Evolutionary conservation across 2,329 filamentous ascomycete genomes (phyloP).

Genomic region (Orbilia ellipsospora): DNA sequence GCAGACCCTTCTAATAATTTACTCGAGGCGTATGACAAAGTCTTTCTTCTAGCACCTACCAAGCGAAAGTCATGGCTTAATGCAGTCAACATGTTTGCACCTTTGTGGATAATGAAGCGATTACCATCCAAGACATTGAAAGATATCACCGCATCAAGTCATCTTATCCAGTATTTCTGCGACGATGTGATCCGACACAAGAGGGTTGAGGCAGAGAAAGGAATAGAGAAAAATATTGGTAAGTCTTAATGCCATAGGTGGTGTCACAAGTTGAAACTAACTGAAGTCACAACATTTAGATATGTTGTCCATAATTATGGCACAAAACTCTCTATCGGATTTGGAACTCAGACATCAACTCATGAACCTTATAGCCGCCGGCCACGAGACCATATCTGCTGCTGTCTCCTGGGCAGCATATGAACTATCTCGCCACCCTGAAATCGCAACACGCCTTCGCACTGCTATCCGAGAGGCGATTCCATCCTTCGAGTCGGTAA

Average conservation of each 20-base stretch:
- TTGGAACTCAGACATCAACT: slow-evolving; percentile 84
- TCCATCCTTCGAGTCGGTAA: slow-evolving; percentile 64
- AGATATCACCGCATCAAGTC: slow-evolving; percentile 70
- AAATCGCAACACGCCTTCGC: slow-evolving; percentile 75
- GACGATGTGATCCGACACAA: slow-evolving; percentile 77
- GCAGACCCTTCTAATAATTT: slow-evolving; percentile 70
- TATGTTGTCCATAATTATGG: slow-evolving; percentile 82
- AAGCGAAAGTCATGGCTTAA: slow-evolving; percentile 59
- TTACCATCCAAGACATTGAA: slow-evolving; percentile 78
- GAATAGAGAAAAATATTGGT: slow-evolving; percentile 61
- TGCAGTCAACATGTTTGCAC: slow-evolving; percentile 72
- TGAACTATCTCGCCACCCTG: slow-evolving; percentile 72
- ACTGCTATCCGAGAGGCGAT: slow-evolving; percentile 74
- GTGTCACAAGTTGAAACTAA: no score
- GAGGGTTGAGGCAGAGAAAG: slow-evolving; percentile 67
- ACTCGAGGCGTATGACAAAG: slow-evolving; percentile 68
- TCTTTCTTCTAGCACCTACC: slow-evolving; percentile 68
- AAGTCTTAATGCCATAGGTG: no score
- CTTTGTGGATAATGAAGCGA: slow-evolving; percentile 70
- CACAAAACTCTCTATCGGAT: slow-evolving; percentile 71
- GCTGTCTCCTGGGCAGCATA: slow-evolving; percentile 81
- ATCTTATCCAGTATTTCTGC: slow-evolving; percentile 74
- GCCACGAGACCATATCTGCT: slow-evolving; percentile 70
- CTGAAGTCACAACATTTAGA: no score
- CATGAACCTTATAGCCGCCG: slow-evolving; percentile 88